These are phyloP conservation scores for Aspergillus tamarii DNA, from an alignment of 2,329 filamentous ascomycete species.

Conservation along the genomic window DNA sequence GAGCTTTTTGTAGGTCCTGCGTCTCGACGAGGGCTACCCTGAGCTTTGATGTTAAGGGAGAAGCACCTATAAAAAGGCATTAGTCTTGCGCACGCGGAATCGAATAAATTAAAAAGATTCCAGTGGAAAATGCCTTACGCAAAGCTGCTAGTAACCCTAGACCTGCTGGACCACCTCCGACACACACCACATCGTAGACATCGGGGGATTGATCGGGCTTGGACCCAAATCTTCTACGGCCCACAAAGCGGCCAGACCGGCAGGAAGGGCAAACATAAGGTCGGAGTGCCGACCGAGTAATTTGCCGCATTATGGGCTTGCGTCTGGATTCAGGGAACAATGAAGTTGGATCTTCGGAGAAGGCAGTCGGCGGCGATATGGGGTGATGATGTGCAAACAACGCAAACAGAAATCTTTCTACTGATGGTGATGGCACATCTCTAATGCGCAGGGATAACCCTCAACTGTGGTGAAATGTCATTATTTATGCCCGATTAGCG, in stretches of 20 bases:
- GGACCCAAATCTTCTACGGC: conserved; percentile 38
- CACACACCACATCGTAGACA: conserved; percentile 90
- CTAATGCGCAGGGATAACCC: background rate
- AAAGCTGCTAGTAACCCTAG: conserved; percentile 79
- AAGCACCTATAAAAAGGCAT: conserved; percentile 62
- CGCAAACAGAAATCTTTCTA: conserved; percentile 5
- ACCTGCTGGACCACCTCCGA: conserved; percentile 86
- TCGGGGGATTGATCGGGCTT: conserved; percentile 56
- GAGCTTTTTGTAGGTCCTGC: conserved; percentile 75
- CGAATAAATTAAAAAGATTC: background rate
- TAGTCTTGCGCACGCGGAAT: conserved; percentile 7
- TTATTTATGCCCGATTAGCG: background rate
- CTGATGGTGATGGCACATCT: background rate
- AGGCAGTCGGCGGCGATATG: conserved; percentile 13
- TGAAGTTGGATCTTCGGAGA: conserved; percentile 10
- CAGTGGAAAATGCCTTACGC: conserved; percentile 55
- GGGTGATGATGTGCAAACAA: conserved; percentile 24
- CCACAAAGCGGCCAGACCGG: conserved; percentile 26
- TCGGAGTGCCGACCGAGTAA: conserved; percentile 35
- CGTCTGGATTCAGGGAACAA: conserved; percentile 4
- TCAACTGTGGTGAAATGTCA: too few species aligned
- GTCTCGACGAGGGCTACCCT: conserved; percentile 88
- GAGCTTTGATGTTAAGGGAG: conserved; percentile 72
- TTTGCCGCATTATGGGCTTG: conserved; percentile 37
- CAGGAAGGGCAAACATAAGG: conserved; percentile 48